Evolutionary conservation across 1,284 basidiomycete species (phyloP), one percentile per base, ranked within the genome.

Genomic region (Pseudozyma flocculosa): DNA sequence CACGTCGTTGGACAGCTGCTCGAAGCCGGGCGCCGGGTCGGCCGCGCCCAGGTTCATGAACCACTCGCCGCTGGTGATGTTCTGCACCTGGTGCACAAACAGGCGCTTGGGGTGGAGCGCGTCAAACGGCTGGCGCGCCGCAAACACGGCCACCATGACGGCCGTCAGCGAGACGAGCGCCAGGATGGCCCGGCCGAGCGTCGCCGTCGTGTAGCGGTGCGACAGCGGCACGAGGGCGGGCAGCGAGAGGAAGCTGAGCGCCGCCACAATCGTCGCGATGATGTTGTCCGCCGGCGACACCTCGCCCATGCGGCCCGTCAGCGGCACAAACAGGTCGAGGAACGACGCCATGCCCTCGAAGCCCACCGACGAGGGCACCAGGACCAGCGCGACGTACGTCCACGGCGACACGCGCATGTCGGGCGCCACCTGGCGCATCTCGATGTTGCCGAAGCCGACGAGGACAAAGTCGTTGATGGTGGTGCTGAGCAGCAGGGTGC

Each of bases 311-410:
- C 81, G 47, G 73, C 86, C 78, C 57, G 91, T 89, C 65, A 97
- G 80, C 1, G 94, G 94, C 0, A 95, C 91, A 72, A 98, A 95
- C 17, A 97, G 87, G 58, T 94, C 71, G 13, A 92, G 75, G 5
- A 89, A 86, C 2, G 84, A 84, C 37, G 85, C 82, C 47, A 88
- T 79, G 21, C 90, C 80, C 75, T 93, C 85, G 0, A 85, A 81
- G 11, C 89, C 89, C 0, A 87, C 80, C 2, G 87, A 76, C 22
- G 90, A 78, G 0, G 89, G 86, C 3, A 86, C 75, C 10, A 83
- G 23, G 37, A 62, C 39, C 19, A 62, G 46, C 15, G 72, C 9
- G 4, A 64, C 48, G 47, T 78, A 77, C 18, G 71, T 61, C 21
- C 43, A 56, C 2, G 60, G 54, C 40, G 61, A 64, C 18, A 78